phyloP scores from a whole-genome alignment of 495 filamentous ascomycete genomes.

The Penicillium canariense region DNA sequence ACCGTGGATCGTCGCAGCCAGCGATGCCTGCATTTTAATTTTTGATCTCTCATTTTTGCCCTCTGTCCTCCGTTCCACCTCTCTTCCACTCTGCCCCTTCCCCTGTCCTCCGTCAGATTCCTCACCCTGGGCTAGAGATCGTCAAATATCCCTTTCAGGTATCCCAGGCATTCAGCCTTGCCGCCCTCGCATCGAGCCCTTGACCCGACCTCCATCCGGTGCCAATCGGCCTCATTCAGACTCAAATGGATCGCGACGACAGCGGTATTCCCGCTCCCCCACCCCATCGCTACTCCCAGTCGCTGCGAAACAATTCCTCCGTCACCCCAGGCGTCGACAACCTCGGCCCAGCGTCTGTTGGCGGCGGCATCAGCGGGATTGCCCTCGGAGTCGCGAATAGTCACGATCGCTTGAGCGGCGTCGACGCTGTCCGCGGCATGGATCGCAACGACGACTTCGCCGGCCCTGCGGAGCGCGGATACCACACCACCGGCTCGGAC shows the following conservation, averaged over 20 bases:
- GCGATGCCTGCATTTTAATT: conserved; percentile 5
- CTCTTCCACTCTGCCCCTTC: background rate
- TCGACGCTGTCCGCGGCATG: conserved; percentile 61
- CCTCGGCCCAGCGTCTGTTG: conserved; percentile 64
- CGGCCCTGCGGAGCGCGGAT: conserved; percentile 45
- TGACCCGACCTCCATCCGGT: background rate
- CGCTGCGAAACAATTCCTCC: conserved; percentile 42
- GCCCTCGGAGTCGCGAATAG: conserved; percentile 71
- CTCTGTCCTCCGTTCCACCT: background rate
- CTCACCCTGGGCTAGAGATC: background rate
- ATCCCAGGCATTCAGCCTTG: background rate
- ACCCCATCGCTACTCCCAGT: conserved; percentile 12
- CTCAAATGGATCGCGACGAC: conserved; percentile 13
- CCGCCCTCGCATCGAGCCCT: background rate
- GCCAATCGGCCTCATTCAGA: background rate
- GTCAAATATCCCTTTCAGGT: background rate
- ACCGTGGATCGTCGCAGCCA: conserved; percentile 23
- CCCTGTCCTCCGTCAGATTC: background rate
- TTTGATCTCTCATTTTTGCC: background rate
- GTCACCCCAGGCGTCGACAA: conserved; percentile 76
- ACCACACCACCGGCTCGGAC: conserved; percentile 42
- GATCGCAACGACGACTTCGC: conserved; percentile 33
- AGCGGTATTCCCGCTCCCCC: conserved; percentile 16
- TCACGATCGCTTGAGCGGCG: conserved; percentile 68
- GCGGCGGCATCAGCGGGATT: conserved; percentile 76